Evolutionary conservation across 345 rosid species (phyloP).

Genomic region (Murraya paniculata): DNA sequence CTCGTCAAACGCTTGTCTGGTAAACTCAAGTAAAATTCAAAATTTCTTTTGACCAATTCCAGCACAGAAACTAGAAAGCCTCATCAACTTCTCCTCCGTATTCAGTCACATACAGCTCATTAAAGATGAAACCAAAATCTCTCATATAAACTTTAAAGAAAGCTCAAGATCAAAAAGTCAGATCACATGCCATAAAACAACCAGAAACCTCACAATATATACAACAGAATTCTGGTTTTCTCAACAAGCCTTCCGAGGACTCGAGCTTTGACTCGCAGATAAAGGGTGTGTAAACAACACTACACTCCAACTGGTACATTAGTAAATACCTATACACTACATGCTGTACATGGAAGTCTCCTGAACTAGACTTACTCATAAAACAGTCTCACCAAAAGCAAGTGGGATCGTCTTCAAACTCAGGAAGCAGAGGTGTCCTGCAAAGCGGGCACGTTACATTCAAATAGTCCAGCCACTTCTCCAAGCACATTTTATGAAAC

Average conservation of each 20-base stretch:
- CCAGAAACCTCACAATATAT: slow-evolving; percentile 26
- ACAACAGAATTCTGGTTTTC: slow-evolving; percentile 17
- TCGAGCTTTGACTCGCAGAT: slow-evolving; percentile 12
- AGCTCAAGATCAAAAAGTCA: slow-evolving; percentile 9
- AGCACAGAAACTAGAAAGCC: background rate
- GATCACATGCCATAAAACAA: slow-evolving; percentile 19
- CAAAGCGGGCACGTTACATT: slow-evolving; percentile 75
- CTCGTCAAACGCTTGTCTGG: background rate
- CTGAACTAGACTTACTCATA: background rate
- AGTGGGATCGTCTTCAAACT: slow-evolving; percentile 42
- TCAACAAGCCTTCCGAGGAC: slow-evolving; percentile 11
- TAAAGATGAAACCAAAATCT: slow-evolving; percentile 1
- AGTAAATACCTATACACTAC: slow-evolving; percentile 22
- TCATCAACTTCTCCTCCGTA: too few species aligned
- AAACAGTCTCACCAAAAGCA: slow-evolving; percentile 44
- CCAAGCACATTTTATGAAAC: slow-evolving; percentile 72
- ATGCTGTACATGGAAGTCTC: slow-evolving; percentile 28
- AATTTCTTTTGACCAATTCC: background rate
- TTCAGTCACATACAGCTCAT: background rate
- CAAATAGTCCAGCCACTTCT: slow-evolving; percentile 75
- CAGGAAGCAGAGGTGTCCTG: slow-evolving; percentile 53
- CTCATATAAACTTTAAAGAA: slow-evolving; percentile 1
- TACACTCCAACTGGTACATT: background rate
- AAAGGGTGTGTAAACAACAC: slow-evolving; percentile 4
- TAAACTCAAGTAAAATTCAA: background rate